Conservation (phyloP, 495 filamentous ascomycete species). For the Venustampulla echinocandica region DNA sequence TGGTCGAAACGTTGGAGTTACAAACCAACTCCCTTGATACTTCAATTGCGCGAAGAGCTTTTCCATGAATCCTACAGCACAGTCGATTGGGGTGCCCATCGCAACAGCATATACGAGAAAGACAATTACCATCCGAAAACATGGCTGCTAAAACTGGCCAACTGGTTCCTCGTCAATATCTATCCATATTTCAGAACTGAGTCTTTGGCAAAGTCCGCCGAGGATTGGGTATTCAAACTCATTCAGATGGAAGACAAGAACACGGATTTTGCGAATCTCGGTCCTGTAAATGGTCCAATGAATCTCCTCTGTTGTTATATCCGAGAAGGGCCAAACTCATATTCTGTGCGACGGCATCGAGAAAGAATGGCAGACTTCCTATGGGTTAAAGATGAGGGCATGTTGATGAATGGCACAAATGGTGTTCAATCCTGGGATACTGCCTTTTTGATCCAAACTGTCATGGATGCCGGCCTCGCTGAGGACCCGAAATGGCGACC, state of each 20-base stretch:
- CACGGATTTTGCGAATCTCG: slow-evolving; percentile 78
- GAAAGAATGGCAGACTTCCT: slow-evolving; percentile 78
- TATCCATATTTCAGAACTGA: slow-evolving; percentile 63
- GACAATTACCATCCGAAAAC: slow-evolving; percentile 95
- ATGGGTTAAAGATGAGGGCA: slow-evolving; percentile 87
- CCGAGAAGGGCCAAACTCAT: slow-evolving; percentile 67
- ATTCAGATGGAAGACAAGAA: slow-evolving; percentile 88
- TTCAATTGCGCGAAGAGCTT: slow-evolving; percentile 69
- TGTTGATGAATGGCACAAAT: slow-evolving; percentile 93
- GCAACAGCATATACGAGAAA: slow-evolving; percentile 68
- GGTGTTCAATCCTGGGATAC: slow-evolving; percentile 97
- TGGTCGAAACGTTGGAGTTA: slow-evolving; percentile 71
- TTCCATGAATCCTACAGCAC: slow-evolving; percentile 71
- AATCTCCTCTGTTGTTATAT: slow-evolving; percentile 79
- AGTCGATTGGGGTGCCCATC: slow-evolving; percentile 66
- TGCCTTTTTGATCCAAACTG: slow-evolving; percentile 73
- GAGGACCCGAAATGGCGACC: slow-evolving; percentile 67
- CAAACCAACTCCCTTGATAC: slow-evolving; percentile 61
- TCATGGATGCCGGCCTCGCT: slow-evolving; percentile 70
- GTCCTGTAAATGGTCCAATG: slow-evolving; percentile 83
- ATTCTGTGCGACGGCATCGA: slow-evolving; percentile 66
- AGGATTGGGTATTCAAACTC: slow-evolving; percentile 61
- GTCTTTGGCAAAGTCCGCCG: slow-evolving; percentile 51
- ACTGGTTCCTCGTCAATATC: slow-evolving; percentile 66
- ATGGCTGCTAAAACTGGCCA: slow-evolving; percentile 66